These are phyloP conservation scores for Podospora didyma DNA, from an alignment of 495 filamentous ascomycete genomes.

Conservation along the genomic window DNA sequence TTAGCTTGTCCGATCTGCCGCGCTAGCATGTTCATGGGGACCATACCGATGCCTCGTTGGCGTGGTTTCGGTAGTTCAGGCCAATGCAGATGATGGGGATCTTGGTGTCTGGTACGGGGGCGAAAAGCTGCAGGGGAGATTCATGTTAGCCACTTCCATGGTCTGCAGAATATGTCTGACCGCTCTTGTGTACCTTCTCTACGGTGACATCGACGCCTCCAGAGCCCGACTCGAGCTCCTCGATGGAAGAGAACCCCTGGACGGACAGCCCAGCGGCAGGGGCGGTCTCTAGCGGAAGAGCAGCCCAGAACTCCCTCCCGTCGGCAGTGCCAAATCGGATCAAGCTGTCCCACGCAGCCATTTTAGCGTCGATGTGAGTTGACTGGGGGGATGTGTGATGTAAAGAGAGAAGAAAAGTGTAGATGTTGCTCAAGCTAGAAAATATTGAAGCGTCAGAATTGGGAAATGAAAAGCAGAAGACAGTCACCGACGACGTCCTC, in stretches of 20 bases:
- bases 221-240: background rate
- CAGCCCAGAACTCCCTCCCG: background rate
- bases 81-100: constrained; percentile 20
- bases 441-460: too few species aligned
- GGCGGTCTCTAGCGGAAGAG: background rate
- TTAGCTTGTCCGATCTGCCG: background rate
- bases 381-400: background rate
- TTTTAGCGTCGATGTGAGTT: background rate
- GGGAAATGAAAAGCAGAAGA: too few species aligned
- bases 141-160: too few species aligned
- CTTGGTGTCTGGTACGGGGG: background rate
- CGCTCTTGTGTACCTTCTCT: background rate
- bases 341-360: constrained; percentile 1
- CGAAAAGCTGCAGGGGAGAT: background rate
- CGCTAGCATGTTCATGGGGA: background rate
- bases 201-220: constrained; percentile 1
- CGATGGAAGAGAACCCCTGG: background rate
- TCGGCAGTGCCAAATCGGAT: background rate
- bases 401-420: background rate
- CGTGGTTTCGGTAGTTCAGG: constrained; percentile 18
- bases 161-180: too few species aligned
- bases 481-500: too few species aligned
- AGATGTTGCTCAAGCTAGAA: too few species aligned
- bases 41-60: constrained; percentile 14
- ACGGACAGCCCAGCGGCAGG: background rate